Percentiles rank a stretch among this genome's conserved stretches.
These are phyloP conservation scores for Ceratocystis alfenasii DNA, from an alignment of 2,329 filamentous ascomycete species.

Conservation along the genomic window DNA sequence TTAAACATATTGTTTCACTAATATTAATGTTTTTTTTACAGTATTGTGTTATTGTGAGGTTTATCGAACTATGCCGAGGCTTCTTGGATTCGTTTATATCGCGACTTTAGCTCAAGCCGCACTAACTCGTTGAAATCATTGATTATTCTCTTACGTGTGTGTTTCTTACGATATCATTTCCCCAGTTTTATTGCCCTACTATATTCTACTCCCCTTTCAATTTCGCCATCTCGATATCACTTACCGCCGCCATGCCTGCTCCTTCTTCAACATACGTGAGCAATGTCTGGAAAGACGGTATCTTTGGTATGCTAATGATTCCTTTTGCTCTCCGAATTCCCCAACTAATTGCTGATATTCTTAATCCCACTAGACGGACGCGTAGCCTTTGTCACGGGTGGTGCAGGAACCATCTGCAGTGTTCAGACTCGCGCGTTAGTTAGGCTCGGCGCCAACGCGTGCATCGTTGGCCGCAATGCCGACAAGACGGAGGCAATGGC, in stretches of 20 bases:
- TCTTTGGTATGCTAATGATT: conserved; percentile 53
- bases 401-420: conserved; percentile 85
- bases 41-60: no score
- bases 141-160: no score
- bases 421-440: conserved; percentile 88
- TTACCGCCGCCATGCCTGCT: conserved; percentile 44
- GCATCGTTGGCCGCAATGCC: conserved; percentile 80
- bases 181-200: background rate
- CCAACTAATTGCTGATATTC: background rate
- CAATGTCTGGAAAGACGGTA: conserved; percentile 71
- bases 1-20: no score
- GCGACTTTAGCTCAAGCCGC: no score
- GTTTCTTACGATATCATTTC: no score
- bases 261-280: conserved; percentile 67
- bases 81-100: no score
- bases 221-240: background rate
- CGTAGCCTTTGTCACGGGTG: conserved; percentile 90
- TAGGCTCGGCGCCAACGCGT: conserved; percentile 81
- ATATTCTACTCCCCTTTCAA: background rate
- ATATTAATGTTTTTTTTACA: no score
- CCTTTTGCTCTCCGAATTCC: background rate
- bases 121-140: no score
- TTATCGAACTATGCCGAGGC: no score
- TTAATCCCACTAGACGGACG: conserved; percentile 52
- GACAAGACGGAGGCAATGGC: conserved; percentile 78